phyloP scores from a whole-genome alignment of 306 rosid genomes.

The Prunus kanzakura region DNA sequence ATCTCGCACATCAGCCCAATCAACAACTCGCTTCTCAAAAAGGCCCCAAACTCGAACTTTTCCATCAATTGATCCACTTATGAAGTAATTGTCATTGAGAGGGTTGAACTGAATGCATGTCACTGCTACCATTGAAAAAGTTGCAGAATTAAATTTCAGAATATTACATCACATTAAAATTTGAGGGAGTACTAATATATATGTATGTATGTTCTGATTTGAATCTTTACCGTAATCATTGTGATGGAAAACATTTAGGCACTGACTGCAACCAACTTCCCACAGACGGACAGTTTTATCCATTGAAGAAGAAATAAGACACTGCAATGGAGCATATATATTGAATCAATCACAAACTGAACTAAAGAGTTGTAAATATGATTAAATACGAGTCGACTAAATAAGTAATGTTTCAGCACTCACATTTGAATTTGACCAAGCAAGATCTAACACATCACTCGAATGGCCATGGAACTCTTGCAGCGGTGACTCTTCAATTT shows the following conservation, averaged over 20 bases:
- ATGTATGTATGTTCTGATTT: neutral
- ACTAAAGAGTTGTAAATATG: neutral
- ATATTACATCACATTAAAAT: neutral
- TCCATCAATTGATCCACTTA: constrained; percentile 90
- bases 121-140: constrained; percentile 46
- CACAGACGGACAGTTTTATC: constrained; percentile 88
- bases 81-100: constrained; percentile 61
- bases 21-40: constrained; percentile 70
- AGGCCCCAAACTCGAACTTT: constrained; percentile 88
- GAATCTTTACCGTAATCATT: constrained; percentile 60
- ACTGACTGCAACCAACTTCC: constrained; percentile 55
- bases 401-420: constrained; percentile 30
- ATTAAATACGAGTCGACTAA: neutral
- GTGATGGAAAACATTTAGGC: constrained; percentile 63
- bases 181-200: neutral
- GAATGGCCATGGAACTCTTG: constrained; percentile 76
- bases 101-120: constrained; percentile 94
- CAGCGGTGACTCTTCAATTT: constrained; percentile 62
- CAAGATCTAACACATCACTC: constrained; percentile 76
- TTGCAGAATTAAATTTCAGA: neutral
- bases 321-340: constrained; percentile 44
- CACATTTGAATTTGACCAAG: constrained; percentile 91
- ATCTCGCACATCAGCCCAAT: constrained; percentile 76
- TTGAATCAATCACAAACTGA: constrained; percentile 9
- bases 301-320: constrained; percentile 84